Evolutionary conservation across 2,329 filamentous ascomycete genomes (phyloP).

Genomic region (Chrysoporthe austroafricana): DNA sequence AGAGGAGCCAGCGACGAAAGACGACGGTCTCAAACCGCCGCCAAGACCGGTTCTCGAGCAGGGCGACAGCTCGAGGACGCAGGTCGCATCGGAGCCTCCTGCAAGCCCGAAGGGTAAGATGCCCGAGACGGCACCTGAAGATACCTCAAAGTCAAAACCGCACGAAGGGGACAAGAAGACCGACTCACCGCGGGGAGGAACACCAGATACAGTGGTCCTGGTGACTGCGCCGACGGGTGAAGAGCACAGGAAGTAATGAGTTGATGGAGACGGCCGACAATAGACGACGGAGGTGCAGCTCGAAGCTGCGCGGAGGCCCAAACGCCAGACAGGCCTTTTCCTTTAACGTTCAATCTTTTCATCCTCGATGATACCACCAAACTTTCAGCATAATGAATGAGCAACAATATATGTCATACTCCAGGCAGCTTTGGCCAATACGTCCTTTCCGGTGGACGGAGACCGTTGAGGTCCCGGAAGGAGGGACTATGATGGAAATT

Average conservation of each 20-base stretch:
- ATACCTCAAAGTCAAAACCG: not conserved
- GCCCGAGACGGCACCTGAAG: not conserved
- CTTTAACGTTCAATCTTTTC: not conserved
- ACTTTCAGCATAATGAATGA: not conserved
- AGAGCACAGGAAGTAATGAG: constrained; percentile 1
- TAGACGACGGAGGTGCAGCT: not conserved
- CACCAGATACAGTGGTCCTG: constrained; percentile 25
- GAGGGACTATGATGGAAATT: not conserved
- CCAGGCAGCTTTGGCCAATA: not conserved
- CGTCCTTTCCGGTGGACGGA: not conserved
- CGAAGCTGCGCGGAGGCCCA: not conserved
- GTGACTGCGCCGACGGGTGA: constrained; percentile 21
- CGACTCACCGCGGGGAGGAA: constrained; percentile 5
- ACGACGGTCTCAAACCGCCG: constrained; percentile 20
- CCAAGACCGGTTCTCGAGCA: constrained; percentile 22
- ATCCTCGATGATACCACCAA: constrained; percentile 21
- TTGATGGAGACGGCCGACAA: not conserved
- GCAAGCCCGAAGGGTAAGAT: constrained; percentile 27
- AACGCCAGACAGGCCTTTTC: constrained; percentile 6
- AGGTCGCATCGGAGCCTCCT: constrained; percentile 25
- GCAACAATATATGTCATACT: not conserved
- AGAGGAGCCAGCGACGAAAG: constrained; percentile 4
- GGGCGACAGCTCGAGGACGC: constrained; percentile 27
- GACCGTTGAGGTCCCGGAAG: not conserved
- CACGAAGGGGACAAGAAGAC: not conserved